These are phyloP conservation scores for Cryptococcus sp. DNA, from an alignment of 1,284 basidiomycete genomes.

Conservation along the genomic window DNA sequence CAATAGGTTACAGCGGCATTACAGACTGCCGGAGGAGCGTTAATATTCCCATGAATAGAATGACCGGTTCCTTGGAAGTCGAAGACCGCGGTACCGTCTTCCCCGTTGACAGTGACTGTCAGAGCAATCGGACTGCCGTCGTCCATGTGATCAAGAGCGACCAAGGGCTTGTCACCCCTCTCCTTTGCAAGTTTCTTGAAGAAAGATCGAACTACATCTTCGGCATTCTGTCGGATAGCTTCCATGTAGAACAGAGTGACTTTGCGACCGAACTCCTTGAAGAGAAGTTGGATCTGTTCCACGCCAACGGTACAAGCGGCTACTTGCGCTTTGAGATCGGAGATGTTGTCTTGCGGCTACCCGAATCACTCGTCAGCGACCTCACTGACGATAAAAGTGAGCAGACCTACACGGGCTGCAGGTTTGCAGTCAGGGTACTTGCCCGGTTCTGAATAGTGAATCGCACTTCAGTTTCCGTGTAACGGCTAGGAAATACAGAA, in stretches of 20 bases:
- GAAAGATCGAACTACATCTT: conserved; percentile 80
- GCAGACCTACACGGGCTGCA: conserved; percentile 19
- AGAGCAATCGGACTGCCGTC: conserved; percentile 55
- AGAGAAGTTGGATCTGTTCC: conserved; percentile 34
- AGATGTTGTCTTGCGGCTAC: conserved; percentile 30
- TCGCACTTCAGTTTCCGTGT: too few relatives aligned
- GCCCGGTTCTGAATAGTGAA: conserved; percentile 61
- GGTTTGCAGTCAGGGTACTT: conserved; percentile 70
- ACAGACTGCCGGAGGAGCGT: conserved; percentile 73
- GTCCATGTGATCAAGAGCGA: conserved; percentile 55
- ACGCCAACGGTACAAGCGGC: conserved; percentile 41
- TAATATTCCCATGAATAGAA: conserved; percentile 62
- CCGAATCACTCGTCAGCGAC: neutral
- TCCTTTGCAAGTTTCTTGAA: conserved; percentile 72
- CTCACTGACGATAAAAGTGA: neutral
- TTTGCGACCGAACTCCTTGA: conserved; percentile 56
- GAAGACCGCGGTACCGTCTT: conserved; percentile 76
- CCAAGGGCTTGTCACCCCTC: conserved; percentile 65
- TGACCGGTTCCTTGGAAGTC: conserved; percentile 86
- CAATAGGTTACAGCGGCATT: conserved; percentile 93
- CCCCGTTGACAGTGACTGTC: conserved; percentile 74
- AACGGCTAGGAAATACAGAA: too few relatives aligned
- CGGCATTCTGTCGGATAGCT: conserved; percentile 87
- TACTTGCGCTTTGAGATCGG: conserved; percentile 45
- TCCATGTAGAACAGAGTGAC: conserved; percentile 67